phyloP scores from a whole-genome alignment of 2,329 filamentous ascomycete species.

The Aspergillus fructus region DNA sequence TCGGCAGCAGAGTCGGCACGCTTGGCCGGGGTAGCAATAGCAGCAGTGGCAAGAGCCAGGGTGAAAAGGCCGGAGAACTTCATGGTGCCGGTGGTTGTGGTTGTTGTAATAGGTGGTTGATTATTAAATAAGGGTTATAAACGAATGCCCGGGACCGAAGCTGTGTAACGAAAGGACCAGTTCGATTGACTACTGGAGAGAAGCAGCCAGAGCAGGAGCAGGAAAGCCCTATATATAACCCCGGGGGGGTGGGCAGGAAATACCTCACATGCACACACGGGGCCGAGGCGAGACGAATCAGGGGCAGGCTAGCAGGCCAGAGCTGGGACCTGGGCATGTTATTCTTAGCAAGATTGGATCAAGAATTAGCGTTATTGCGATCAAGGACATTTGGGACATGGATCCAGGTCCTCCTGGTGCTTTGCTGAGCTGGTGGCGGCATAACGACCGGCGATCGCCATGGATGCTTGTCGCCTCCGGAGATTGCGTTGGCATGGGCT shows the following conservation, averaged over 20 bases:
- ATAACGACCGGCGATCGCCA: not conserved
- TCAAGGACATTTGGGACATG: not conserved
- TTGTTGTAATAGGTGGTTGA: not conserved
- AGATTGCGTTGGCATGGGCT: not conserved
- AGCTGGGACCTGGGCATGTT: not conserved
- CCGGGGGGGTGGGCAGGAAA: not conserved
- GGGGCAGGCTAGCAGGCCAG: too few relatives aligned
- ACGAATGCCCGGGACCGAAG: conserved; percentile 22
- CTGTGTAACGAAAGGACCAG: conserved; percentile 16
- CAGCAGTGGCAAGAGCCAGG: conserved; percentile 23
- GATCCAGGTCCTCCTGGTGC: not conserved
- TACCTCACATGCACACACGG: conserved; percentile 7
- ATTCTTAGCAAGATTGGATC: conserved; percentile 3
- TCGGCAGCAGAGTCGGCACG: conserved; percentile 16
- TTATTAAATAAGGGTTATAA: conserved; percentile 13
- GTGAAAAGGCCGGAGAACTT: conserved; percentile 25
- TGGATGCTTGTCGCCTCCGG: not conserved
- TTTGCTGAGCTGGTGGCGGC: too few relatives aligned
- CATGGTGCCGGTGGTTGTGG: conserved; percentile 19
- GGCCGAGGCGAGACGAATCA: conserved; percentile 12
- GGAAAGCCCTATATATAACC: conserved; percentile 7
- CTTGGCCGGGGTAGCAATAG: conserved; percentile 24
- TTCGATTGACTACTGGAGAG: conserved; percentile 14
- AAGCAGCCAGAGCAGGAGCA: not conserved
- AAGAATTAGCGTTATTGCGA: conserved; percentile 4